Evolutionary conservation across 192 early-diverging fungal genomes (phyloP).

Genomic region (Gonapodya prolifera): DNA sequence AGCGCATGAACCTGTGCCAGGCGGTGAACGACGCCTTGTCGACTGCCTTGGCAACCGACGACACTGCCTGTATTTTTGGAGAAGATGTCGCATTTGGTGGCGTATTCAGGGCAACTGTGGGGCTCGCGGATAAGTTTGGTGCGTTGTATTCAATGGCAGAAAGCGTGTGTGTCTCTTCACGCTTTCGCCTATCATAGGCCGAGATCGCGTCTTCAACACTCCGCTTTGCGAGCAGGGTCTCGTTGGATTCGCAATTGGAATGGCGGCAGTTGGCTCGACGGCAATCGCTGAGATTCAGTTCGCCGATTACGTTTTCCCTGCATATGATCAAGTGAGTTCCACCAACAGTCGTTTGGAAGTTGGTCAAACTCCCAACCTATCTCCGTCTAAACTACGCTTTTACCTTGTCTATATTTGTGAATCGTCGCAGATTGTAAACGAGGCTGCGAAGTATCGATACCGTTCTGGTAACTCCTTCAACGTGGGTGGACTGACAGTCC

Average conservation of each 20-base stretch:
- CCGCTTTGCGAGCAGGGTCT: conserved; percentile 93
- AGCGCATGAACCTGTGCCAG: conserved; percentile 90
- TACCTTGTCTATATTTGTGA: background rate
- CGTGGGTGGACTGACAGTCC: conserved; percentile 77
- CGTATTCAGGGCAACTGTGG: conserved; percentile 89
- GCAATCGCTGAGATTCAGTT: conserved; percentile 98
- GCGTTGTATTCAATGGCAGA: background rate
- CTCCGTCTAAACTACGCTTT: background rate
- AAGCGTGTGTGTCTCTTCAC: background rate
- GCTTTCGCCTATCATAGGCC: conserved; percentile 16
- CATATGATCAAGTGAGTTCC: conserved; percentile 75
- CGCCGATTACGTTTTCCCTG: conserved; percentile 96
- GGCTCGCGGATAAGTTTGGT: conserved; percentile 82
- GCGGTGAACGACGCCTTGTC: conserved; percentile 91
- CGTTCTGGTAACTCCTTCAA: conserved; percentile 85
- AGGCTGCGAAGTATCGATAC: conserved; percentile 95
- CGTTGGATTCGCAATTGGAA: conserved; percentile 87
- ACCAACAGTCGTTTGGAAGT: background rate
- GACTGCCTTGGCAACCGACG: conserved; percentile 71
- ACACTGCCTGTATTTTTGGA: conserved; percentile 83
- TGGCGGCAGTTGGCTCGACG: conserved; percentile 88
- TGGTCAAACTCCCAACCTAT: background rate
- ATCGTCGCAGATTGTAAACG: conserved; percentile 66
- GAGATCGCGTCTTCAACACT: conserved; percentile 91
- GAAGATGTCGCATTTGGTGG: conserved; percentile 98